These are phyloP conservation scores for Rhododendron kiyosumense DNA, from an alignment of 148 eudicot species.

Conservation along the genomic window DNA sequence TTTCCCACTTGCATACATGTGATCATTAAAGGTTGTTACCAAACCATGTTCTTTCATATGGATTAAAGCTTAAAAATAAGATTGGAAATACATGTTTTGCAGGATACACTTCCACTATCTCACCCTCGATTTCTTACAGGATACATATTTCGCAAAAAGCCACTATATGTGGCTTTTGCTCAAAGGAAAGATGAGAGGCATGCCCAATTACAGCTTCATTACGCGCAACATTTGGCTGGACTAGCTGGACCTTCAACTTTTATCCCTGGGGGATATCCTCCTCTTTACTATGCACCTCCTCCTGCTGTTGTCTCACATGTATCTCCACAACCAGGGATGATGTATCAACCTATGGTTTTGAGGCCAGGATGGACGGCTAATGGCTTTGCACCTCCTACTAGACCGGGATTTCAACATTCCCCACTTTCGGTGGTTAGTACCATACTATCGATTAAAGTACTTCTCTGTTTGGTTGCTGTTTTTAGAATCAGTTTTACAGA, in stretches of 20 bases:
- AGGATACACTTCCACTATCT: neutral
- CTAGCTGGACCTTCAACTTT: conserved; percentile 40
- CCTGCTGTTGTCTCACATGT: conserved; percentile 42
- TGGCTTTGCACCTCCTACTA: conserved; percentile 36
- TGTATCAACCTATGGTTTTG: conserved; percentile 51
- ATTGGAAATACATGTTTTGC: neutral
- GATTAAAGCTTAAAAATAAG: neutral
- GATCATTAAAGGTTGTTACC: neutral
- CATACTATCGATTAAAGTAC: neutral
- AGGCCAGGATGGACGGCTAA: conserved; percentile 60
- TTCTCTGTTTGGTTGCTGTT: neutral
- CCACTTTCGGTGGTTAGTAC: conserved; percentile 41
- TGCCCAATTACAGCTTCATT: conserved; percentile 53
- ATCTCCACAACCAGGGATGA: conserved; percentile 43
- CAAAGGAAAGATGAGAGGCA: conserved; percentile 77
- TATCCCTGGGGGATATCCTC: conserved; percentile 51
- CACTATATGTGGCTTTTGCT: conserved; percentile 81
- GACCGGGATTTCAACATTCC: conserved; percentile 42
- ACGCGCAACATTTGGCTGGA: conserved; percentile 51
- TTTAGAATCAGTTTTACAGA: neutral
- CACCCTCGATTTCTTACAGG: conserved; percentile 30
- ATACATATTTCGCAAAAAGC: conserved; percentile 51
- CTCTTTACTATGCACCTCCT: conserved; percentile 48
- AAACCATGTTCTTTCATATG: neutral
- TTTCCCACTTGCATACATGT: neutral